Conservation (phyloP, 257 asterid species). For the Datura wrightii region DNA sequence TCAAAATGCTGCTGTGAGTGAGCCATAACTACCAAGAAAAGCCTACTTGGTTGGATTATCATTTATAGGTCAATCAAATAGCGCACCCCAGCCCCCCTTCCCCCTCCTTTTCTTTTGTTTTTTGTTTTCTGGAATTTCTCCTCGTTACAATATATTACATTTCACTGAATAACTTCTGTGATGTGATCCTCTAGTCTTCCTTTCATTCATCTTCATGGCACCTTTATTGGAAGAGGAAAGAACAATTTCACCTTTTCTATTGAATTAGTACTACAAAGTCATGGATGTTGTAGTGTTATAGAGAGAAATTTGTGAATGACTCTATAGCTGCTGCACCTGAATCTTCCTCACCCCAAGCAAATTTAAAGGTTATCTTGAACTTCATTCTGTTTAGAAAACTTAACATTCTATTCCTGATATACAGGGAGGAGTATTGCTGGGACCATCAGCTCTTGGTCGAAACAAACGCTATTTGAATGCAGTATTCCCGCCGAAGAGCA, state of each 20-base stretch:
- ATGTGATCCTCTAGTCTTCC: not conserved
- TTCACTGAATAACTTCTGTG: not conserved
- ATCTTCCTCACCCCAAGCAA: not conserved
- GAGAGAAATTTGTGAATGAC: not conserved
- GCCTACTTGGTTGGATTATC: not conserved
- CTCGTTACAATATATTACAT: not conserved
- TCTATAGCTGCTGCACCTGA: not conserved
- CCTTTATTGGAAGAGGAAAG: not conserved
- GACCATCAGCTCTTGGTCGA: conserved; percentile 88
- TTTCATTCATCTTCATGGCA: not conserved
- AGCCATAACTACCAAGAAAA: not conserved
- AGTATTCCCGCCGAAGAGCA: conserved; percentile 66
- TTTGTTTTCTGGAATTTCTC: not conserved
- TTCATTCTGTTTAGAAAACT: not conserved
- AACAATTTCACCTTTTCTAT: not conserved
- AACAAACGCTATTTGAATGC: conserved; percentile 51
- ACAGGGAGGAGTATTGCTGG: conserved; percentile 85
- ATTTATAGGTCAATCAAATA: not conserved
- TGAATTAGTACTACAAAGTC: not conserved
- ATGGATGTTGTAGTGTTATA: not conserved
- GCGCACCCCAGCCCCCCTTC: not conserved
- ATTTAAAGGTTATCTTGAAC: not conserved
- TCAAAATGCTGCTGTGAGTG: not conserved
- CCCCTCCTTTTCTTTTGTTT: too few species aligned
- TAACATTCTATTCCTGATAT: not conserved